Percentiles rank a stretch among this genome's conserved stretches.
phyloP scores from a whole-genome alignment of 768 basidiomycete species.

The Suillus subluteus region DNA sequence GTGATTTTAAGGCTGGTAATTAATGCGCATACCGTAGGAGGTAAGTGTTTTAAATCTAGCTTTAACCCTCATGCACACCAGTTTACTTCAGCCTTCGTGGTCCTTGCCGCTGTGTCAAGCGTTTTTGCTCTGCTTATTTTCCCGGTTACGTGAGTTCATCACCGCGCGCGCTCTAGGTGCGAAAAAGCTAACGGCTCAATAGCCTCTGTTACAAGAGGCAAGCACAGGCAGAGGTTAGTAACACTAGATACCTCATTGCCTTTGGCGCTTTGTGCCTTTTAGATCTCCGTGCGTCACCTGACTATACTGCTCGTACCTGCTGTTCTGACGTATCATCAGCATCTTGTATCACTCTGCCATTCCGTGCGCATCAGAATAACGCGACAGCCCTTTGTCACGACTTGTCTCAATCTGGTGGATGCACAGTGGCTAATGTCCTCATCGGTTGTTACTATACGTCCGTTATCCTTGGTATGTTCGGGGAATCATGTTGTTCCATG shows the following conservation, averaged over 20 bases:
- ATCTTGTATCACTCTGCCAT: conserved; percentile 26
- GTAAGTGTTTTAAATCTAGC: conserved; percentile 17
- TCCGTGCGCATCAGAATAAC: conserved; percentile 29
- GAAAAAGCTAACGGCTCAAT: neutral
- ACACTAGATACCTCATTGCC: conserved; percentile 24
- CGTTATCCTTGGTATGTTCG: conserved; percentile 29
- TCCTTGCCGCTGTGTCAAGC: conserved; percentile 17
- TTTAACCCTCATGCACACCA: neutral
- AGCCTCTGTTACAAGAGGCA: conserved; percentile 18
- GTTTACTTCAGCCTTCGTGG: conserved; percentile 23
- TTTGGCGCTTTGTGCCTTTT: conserved; percentile 26
- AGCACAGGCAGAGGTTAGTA: conserved; percentile 19
- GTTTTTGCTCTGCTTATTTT: conserved; percentile 18
- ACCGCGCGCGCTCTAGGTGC: no score
- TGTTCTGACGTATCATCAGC: conserved; percentile 14
- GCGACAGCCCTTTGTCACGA: conserved; percentile 31
- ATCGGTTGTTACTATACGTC: conserved; percentile 35
- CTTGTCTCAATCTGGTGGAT: conserved; percentile 26
- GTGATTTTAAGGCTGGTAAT: conserved; percentile 23
- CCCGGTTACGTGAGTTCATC: conserved; percentile 21
- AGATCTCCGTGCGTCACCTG: conserved; percentile 19
- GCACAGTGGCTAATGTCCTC: conserved; percentile 24
- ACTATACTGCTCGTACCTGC: neutral
- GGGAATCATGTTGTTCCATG: conserved; percentile 1
- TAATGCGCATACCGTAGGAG: conserved; percentile 21